Percentiles rank a stretch among this genome's conserved stretches.
Evolutionary conservation across 2,329 filamentous ascomycete species (phyloP).

Genomic region (Fusarium sororula): DNA sequence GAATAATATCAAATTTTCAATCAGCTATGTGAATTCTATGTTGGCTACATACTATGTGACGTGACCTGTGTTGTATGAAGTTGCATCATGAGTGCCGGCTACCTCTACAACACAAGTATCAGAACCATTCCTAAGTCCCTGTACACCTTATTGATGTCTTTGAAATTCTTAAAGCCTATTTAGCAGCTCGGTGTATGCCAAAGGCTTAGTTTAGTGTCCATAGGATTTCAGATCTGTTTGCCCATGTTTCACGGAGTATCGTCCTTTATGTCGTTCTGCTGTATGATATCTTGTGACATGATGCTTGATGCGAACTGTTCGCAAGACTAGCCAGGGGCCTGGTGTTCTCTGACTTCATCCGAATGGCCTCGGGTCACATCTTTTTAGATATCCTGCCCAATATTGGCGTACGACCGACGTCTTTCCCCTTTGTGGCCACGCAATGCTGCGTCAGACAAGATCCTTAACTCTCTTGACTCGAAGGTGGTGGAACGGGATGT

Average conservation of each 20-base stretch:
- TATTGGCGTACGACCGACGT: neutral
- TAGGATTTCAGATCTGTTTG: neutral
- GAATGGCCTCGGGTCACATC: neutral
- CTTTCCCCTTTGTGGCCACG: neutral
- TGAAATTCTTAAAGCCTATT: neutral
- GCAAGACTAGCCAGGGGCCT: neutral
- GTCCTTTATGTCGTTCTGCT: neutral
- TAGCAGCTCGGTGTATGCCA: neutral
- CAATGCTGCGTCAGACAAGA: neutral
- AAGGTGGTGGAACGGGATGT: neutral
- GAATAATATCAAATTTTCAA: constrained; percentile 2
- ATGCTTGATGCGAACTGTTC: neutral
- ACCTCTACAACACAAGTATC: neutral
- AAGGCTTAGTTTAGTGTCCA: neutral
- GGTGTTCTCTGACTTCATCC: neutral
- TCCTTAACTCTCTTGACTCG: neutral
- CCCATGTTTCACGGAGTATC: neutral
- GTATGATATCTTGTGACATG: neutral
- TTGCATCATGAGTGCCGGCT: neutral
- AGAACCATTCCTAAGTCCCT: neutral
- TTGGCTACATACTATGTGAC: neutral
- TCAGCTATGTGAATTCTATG: neutral
- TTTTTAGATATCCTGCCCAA: neutral
- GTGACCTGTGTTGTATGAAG: neutral
- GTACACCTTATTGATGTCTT: neutral